Evolutionary conservation across 768 basidiomycete genomes (phyloP), one percentile per base, ranked within the genome.

Genomic region (Brasilioporus rufonigricans): DNA sequence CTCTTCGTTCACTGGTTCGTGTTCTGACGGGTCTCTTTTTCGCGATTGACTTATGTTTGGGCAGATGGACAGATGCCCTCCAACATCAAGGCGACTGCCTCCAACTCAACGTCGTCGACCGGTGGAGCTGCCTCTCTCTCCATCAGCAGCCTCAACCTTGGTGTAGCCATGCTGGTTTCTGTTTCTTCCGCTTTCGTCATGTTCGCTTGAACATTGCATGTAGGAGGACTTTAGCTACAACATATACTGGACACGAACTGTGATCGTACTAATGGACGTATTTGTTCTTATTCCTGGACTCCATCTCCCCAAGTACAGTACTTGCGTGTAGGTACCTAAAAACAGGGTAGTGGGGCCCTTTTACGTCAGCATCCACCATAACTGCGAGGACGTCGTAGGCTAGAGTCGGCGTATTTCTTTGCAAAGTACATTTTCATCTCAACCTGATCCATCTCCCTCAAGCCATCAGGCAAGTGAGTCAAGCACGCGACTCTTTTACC

Each of bases 1-100:
- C 13, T 61, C 79, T 40, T 69, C 71, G 13, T 86, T 85, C 69
- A 78, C 73, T 44, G 72, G 83, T 85, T 64, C 55, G 78, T 67
- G 7, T 44, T 46, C n/a, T 12, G 11, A n/a, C 19, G 19, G 0
- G 16, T 18, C 19, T 36, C 9, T 38, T 23, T 2, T 38, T 10
- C 23, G 21, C 32, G 18, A 3, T 12, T 31, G 11, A 38, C 52
- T 63, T 27, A 64, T 16, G 7, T 35, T 57, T 31, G 44, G 44
- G 14, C 31, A 73, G 72, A 72, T 39, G 70, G 71, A 24, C 63
- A 68, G 46, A 65, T 61, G 38, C 71, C 72, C 3, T 61, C 71
- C 29, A 40, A 3, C 49, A 62, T 71, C 18, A 53, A 65, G 46
- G 58, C 61, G 26, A 56, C 59, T 21, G 57, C 71, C 26, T 32